Conservation (phyloP, 805 yeast genomes). For the Ogataea methylovora region DNA sequence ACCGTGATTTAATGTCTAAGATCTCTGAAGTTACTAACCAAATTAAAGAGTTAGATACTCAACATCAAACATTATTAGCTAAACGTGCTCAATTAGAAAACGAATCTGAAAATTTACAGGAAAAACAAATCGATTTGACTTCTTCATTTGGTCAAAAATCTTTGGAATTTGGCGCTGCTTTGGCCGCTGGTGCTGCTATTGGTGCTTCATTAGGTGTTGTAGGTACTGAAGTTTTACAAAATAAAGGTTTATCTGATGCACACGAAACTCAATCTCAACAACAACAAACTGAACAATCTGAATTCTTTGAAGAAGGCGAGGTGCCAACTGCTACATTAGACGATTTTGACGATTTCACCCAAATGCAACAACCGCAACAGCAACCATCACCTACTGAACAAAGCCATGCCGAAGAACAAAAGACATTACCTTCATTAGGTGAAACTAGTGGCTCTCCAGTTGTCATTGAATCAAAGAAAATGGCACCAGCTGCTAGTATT, state of each 20-base stretch:
- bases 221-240: slow-evolving; percentile 4
- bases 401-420: slow-evolving; percentile 23
- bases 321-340: slow-evolving; percentile 25
- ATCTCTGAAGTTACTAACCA: slow-evolving; percentile 17
- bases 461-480: not conserved
- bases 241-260: slow-evolving; percentile 5
- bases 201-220: slow-evolving; percentile 7
- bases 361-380: not conserved
- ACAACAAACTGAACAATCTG: not conserved
- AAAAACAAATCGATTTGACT: slow-evolving; percentile 21
- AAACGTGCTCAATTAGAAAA: slow-evolving; percentile 22
- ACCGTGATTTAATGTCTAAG: slow-evolving; percentile 19
- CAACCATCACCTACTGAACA: not conserved
- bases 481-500: slow-evolving; percentile 9
- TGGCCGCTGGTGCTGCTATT: slow-evolving; percentile 7
- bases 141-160: slow-evolving; percentile 25
- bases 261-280: not conserved
- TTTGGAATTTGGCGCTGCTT: slow-evolving; percentile 12
- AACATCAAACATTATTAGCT: slow-evolving; percentile 15
- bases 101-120: slow-evolving; percentile 35
- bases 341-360: slow-evolving; percentile 15
- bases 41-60: slow-evolving; percentile 19
- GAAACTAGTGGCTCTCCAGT: slow-evolving; percentile 19
- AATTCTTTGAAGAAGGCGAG: slow-evolving; percentile 13
- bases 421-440: slow-evolving; percentile 23